Percentiles rank a stretch among this genome's conserved stretches.
Conservation (phyloP, 2,329 filamentous ascomycete species). For the Sporothrix brunneoviolacea region DNA sequence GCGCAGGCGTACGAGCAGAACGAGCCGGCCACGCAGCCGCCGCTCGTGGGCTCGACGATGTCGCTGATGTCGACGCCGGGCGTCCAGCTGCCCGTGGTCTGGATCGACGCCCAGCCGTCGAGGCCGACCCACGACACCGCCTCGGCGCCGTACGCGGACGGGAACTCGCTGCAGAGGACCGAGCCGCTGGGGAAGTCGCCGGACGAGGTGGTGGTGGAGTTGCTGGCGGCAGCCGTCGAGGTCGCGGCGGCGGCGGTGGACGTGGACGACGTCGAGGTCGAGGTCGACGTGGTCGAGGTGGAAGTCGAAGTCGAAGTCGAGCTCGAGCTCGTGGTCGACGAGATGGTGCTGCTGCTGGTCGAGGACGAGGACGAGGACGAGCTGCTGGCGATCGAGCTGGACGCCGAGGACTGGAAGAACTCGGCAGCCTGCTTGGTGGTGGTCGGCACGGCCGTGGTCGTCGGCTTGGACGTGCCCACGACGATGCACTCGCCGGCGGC, state of each 20-base stretch:
- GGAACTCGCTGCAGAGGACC: slow-evolving; percentile 66
- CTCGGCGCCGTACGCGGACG: slow-evolving; percentile 73
- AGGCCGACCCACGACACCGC: slow-evolving; percentile 61
- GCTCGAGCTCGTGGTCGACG: not conserved
- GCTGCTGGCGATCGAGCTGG: not conserved
- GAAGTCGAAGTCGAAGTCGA: not conserved
- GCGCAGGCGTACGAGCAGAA: slow-evolving; percentile 95
- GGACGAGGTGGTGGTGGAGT: slow-evolving; percentile 31
- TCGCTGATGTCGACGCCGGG: slow-evolving; percentile 50
- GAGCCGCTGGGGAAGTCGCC: slow-evolving; percentile 67
- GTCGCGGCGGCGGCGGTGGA: not conserved
- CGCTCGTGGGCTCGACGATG: slow-evolving; percentile 58
- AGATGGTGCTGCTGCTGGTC: not conserved
- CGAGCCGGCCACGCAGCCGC: slow-evolving; percentile 52
- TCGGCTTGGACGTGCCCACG: slow-evolving; percentile 51
- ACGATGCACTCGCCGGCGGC: slow-evolving; percentile 63
- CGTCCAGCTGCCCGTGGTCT: slow-evolving; percentile 49
- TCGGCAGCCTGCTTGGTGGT: slow-evolving; percentile 34
- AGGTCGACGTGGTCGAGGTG: slow-evolving; percentile 19
- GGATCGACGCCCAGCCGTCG: slow-evolving; percentile 74
- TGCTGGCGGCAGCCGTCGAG: slow-evolving; percentile 22
- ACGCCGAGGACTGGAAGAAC: slow-evolving; percentile 40
- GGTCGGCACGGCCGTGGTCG: slow-evolving; percentile 21
- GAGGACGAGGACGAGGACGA: not conserved
- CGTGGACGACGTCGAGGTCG: slow-evolving; percentile 15